A percentile compares a stretch with the other conserved stretches of the same genome.
These are phyloP conservation scores for Blastobotrys petasosporus DNA, from an alignment of 1,139 yeast genomes.

Conservation along the genomic window DNA sequence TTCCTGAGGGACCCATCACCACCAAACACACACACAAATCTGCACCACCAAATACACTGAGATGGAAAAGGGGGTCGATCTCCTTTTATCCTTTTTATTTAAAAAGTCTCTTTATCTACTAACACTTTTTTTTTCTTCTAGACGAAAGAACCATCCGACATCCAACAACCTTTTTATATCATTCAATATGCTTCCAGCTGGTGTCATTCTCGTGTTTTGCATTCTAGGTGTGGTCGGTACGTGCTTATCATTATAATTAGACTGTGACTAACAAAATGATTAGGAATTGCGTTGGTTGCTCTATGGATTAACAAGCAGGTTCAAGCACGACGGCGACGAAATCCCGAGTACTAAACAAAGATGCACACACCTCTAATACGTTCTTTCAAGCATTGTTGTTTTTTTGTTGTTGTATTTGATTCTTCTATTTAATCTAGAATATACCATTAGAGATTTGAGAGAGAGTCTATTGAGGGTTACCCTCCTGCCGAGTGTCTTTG, in stretches of 20 bases:
- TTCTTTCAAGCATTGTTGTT: no score
- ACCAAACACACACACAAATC: background rate
- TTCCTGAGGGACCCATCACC: background rate
- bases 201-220: constrained; percentile 48
- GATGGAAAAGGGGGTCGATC: no score
- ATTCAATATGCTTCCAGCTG: constrained; percentile 48
- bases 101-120: background rate
- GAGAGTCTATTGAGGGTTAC: no score
- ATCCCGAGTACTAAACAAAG: constrained; percentile 9
- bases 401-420: no score
- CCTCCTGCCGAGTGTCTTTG: no score
- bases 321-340: constrained; percentile 14
- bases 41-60: background rate
- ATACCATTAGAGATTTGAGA: no score
- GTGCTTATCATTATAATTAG: constrained; percentile 17
- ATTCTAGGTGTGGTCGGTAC: constrained; percentile 41
- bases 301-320: constrained; percentile 15
- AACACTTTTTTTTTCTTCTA: background rate
- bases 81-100: no score
- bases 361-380: background rate
- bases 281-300: constrained; percentile 13
- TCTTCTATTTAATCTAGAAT: no score
- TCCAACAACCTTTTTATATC: background rate
- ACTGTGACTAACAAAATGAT: no score
- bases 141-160: background rate